Base-by-base conservation (phyloP, 345 rosid genomes). In the Linum lewisii region DNA sequence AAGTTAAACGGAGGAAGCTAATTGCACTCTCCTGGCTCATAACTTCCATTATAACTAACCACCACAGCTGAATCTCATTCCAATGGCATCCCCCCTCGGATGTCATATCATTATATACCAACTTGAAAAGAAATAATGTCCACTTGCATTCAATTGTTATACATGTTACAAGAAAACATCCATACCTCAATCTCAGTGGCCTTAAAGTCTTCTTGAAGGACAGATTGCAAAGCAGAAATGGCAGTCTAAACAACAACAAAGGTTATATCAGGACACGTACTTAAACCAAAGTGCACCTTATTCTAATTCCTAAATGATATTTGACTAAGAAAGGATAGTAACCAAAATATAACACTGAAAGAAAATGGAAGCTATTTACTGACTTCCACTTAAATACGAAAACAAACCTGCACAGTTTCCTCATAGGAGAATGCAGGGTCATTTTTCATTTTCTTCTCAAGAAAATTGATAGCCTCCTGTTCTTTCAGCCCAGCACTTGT, bases 401-500 rank as follows among this genome's bases (percentile, higher is more conserved):
- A 36, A 58, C 61, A 42, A 16, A 59, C 99, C 96, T 94, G 99
- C 69, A 90, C 99, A 1, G 97, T 94, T 79, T 94, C 97, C 47
- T 85, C 88, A 45, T 79, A 93, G 1, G 99, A 67, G 69, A 89
- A 84, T 10, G 81, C 71, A 47, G 94, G 97, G 62, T 89, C 91
- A 71, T 84, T 91, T 78, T 89, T 93, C 99, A 93, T 87, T 73
- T 93, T 93, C 85, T 93, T 94, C 73, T 94, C 99, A 83, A 94
- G 71, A 80, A 94, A 94, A 76, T 87, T 94, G 67, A 94, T 84
- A 29, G 99, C 97, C 77, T 94, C 99, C 73, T 94, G 99, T 66
- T 94, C 99, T 74, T 90, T 94, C 60, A 83, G 76, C 62, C 99
- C 99, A 69, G 96, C 97, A 67, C 99, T 90, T 25, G 99, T 94